These are phyloP conservation scores for Cladosporium sp. DNA, from an alignment of 2,329 filamentous ascomycete genomes.

Conservation along the genomic window DNA sequence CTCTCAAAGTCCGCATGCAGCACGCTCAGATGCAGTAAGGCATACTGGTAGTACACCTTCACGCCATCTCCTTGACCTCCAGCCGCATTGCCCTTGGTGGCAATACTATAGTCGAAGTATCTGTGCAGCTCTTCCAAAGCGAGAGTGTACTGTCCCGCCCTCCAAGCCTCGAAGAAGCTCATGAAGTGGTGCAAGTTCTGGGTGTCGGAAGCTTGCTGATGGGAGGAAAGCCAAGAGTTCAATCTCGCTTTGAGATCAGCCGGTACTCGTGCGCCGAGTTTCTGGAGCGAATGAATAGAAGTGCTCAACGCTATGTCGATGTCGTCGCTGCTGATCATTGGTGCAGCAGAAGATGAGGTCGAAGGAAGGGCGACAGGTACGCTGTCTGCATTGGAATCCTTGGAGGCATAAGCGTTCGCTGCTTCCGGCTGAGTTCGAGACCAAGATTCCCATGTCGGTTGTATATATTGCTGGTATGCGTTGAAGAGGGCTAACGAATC, in stretches of 20 bases:
- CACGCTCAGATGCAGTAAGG: conserved; percentile 86
- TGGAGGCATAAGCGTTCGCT: conserved; percentile 16
- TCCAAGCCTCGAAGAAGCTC: conserved; percentile 82
- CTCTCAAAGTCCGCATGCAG: conserved; percentile 94
- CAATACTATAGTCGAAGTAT: conserved; percentile 85
- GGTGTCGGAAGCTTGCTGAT: conserved; percentile 22
- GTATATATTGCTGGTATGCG: conserved; percentile 67
- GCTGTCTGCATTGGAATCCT: not conserved
- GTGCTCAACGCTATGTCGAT: conserved; percentile 64
- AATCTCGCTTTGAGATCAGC: conserved; percentile 69
- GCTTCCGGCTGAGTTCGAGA: conserved; percentile 10
- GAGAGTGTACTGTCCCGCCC: conserved; percentile 81
- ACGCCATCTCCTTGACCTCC: conserved; percentile 42
- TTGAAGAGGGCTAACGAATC: conserved; percentile 77
- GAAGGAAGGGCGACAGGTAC: conserved; percentile 23
- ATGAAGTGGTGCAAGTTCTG: conserved; percentile 32
- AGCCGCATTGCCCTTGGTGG: conserved; percentile 18
- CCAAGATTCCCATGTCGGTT: conserved; percentile 10
- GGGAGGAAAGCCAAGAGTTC: conserved; percentile 35
- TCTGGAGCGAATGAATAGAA: conserved; percentile 83
- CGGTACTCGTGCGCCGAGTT: conserved; percentile 73
- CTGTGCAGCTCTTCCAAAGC: conserved; percentile 88
- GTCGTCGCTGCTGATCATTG: conserved; percentile 24
- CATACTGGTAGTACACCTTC: conserved; percentile 88
- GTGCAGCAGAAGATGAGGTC: conserved; percentile 17